Conservation (phyloP, 192 early-diverging fungal species). For the Funneliformis mosseae region DNA sequence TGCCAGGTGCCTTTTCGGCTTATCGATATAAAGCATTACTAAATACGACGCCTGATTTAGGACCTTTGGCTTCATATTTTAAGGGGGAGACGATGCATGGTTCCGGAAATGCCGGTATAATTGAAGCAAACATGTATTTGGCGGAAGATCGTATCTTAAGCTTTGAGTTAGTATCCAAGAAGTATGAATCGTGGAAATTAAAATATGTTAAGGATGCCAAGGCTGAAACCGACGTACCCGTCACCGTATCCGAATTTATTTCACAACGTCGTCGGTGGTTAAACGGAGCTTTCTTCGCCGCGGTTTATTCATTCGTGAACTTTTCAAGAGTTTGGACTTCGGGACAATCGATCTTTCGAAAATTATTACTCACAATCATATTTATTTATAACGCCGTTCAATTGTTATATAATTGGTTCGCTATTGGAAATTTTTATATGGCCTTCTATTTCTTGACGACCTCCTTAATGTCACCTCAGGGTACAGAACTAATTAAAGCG, state of each 20-base stretch:
- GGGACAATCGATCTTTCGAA: no score
- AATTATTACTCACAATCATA: no score
- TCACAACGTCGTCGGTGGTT: constrained; percentile 96
- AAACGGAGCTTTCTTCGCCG: constrained; percentile 92
- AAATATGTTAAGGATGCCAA: constrained; percentile 69
- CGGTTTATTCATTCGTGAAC: constrained; percentile 81
- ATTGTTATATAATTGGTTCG: no score
- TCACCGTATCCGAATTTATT: constrained; percentile 80
- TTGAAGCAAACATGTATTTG: constrained; percentile 79
- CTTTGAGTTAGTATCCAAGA: constrained; percentile 82
- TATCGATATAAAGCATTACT: constrained; percentile 75
- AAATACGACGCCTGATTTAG: constrained; percentile 55
- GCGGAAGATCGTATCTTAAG: constrained; percentile 85
- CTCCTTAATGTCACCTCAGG: no score
- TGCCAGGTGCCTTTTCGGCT: constrained; percentile 86
- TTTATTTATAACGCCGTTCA: no score
- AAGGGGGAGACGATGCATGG: constrained; percentile 62
- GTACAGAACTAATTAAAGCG: no score
- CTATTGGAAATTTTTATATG: no score
- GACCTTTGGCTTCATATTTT: constrained; percentile 76
- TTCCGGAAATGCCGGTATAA: constrained; percentile 54
- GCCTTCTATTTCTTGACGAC: no score
- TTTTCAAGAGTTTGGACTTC: constrained; percentile 34
- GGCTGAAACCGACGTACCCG: constrained; percentile 86
- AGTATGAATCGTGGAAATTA: constrained; percentile 65